Evolutionary conservation across 2,329 filamentous ascomycete species (phyloP).

Genomic region (Mariannaea elegans): DNA sequence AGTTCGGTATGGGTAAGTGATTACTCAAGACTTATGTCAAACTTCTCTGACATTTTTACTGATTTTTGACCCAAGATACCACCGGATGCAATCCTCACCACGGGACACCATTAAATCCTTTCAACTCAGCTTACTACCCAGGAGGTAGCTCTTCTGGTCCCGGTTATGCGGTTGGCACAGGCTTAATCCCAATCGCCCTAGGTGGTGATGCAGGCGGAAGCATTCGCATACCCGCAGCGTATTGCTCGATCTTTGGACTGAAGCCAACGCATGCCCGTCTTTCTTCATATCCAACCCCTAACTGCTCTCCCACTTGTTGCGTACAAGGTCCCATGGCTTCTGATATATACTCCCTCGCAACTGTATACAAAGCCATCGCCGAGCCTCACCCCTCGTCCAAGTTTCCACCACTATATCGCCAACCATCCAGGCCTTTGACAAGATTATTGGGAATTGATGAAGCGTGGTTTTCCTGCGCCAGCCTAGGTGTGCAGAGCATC

Average conservation of each 20-base stretch:
- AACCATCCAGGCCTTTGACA: slow-evolving; percentile 32
- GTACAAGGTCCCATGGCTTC: slow-evolving; percentile 74
- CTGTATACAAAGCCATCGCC: slow-evolving; percentile 71
- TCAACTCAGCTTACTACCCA: slow-evolving; percentile 77
- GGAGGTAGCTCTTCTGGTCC: slow-evolving; percentile 80
- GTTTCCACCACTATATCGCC: slow-evolving; percentile 57
- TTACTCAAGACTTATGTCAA: background rate
- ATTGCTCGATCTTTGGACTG: slow-evolving; percentile 78
- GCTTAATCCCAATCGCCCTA: slow-evolving; percentile 75
- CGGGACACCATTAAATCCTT: slow-evolving; percentile 80
- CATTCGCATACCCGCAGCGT: slow-evolving; percentile 76
- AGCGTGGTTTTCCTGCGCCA: slow-evolving; percentile 66
- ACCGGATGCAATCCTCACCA: slow-evolving; percentile 78
- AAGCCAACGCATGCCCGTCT: slow-evolving; percentile 76
- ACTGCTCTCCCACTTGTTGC: slow-evolving; percentile 68
- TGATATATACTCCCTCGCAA: slow-evolving; percentile 72
- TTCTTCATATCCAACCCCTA: slow-evolving; percentile 66
- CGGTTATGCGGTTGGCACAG: slow-evolving; percentile 73
- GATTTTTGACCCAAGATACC: slow-evolving; percentile 59
- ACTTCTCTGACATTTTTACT: slow-evolving; percentile 3
- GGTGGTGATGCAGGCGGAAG: slow-evolving; percentile 81
- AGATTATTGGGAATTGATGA: slow-evolving; percentile 70
- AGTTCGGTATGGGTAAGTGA: slow-evolving; percentile 71
- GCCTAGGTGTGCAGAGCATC: slow-evolving; percentile 52
- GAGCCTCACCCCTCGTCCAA: slow-evolving; percentile 66